Base-by-base conservation (phyloP, 192 early-diverging fungal species). In the Podila epicladia region DNA sequence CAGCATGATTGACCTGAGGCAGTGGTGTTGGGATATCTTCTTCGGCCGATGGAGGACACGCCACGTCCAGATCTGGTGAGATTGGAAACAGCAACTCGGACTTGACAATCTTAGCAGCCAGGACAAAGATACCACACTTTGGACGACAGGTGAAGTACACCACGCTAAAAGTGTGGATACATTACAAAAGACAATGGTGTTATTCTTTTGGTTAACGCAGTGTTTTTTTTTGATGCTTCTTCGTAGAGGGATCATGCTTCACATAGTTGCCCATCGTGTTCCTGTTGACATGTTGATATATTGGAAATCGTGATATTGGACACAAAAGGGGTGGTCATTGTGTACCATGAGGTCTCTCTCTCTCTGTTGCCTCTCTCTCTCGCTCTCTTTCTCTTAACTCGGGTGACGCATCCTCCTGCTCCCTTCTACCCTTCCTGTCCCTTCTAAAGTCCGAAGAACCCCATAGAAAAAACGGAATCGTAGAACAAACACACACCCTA, bases 141-240 rank as follows among this genome's bases (percentile, higher is more conserved):
- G 89, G 86, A 29, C 89, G 87, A 74, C 94, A 95, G 19, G 71
- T 71, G 75, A 95, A 95, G 66, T 95, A 95, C 0, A 80, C 69
- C 58, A 87, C 83, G 19, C 94, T 90, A 75, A 58, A 68, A 8
- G 55, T 15, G 38, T 29, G 62, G 31, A 64, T 24, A 38, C 3
- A 20, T 26, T 51, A 37, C 62, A 28, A 61, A 33, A 33, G 57
- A 65, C 37, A 24, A 26, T 28, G 45, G 35, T 15, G 62, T 37
- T 51, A 31, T 29, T 53, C 33, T 8, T 19, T 41, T 45, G 6
- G 57, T 41, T 12, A 41, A 9, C 38, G 11, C 9, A 11, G 17
- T 29, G 29, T 29, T 22, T 26, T 61, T 59, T 29, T 69, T 26
- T 1, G 3, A 28, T 61, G 17, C 20, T 53, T 1, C 20, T 22